Evolutionary conservation across 2,329 filamentous ascomycete species (phyloP), one percentile per base, ranked within the genome.

Genomic region (Aureobasidium sp.): DNA sequence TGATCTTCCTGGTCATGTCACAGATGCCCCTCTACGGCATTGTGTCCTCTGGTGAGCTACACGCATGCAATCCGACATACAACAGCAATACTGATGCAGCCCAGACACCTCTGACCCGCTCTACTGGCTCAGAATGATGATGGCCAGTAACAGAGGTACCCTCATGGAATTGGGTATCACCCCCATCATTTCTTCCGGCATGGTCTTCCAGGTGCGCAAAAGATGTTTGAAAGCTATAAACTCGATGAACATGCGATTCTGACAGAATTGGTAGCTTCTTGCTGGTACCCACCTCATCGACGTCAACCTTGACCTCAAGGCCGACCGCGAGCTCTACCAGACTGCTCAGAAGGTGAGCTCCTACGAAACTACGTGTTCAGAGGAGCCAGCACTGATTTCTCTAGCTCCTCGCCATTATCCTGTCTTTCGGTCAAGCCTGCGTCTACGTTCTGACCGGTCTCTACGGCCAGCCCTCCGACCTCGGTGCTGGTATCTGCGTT

Each of bases 1-100:
- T 99, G 77, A 95, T 97, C 81, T 99, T 99, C 86, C 82, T 99
- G 84, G 91, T 99, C 79, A 99, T 99, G 94, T 97, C 91, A 82
- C 94, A 97, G 82, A 97, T 99, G 94, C 92, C 94, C 37, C 71
- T 81, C 66, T 99, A 99, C 81, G 94, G 94, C 80, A 99, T 99
- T 78, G 95, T 99, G 74, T 99, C 94, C 62, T 99, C 94, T 73
- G 72, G 72, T 74, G 46, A 65, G 59, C 57, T 56, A 48, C 50
- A 52, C 26, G 62, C 53, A 39, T 55, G 48, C 37, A 48, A 42
- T 41, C 39, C 10, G 23, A 9, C 20, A 39, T n/a, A 56, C 20
- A 23, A 27, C 60, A 44, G 60, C 57, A 63, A 63, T 63, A 64
- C 64, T 63, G 64, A 65, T 46, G 20, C 26, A 23, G n/a, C 12